Evolutionary conservation across 2,329 filamentous ascomycete species (phyloP), one percentile per base, ranked within the genome.

Genomic region (Alternaria incomplexa): DNA sequence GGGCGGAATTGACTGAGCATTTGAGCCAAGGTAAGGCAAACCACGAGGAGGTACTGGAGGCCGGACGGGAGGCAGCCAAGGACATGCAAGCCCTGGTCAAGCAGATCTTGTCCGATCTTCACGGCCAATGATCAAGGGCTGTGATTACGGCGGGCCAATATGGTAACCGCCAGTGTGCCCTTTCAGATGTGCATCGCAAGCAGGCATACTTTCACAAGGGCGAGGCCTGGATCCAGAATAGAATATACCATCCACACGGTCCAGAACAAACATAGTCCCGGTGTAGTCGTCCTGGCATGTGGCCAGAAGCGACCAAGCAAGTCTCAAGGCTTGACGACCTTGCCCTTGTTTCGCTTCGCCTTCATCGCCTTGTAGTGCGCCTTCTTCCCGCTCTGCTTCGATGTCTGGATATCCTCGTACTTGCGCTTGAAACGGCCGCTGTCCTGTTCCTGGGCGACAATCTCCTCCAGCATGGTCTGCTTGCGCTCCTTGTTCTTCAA

Each of bases 401-500:
- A 86, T 54, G 85, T 85, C 78, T 97, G 93, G 53, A 98, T 93
- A 61, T 95, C 90, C 60, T 88, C 86, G 80, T 97, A 98, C 81
- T 97, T 97, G 74, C 85, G 87, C 84, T 92, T 93, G 83, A 97
- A 96, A 71, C 92, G 91, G 63, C 86, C 85, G 47, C 84, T 89
- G 63, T 86, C 80, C 55, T 87, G 83, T 78, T 93, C 90, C 46
- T 86, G 83, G 23, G 89, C 87, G 71, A 97, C 83, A 4, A 96
- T 87, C 77, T 97, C 93, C 67, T 97, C 93, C 2, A 96, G 88
- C 60, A 99, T 89, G 0, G 91, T 97, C 73, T 87, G 87, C 83
- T 96, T 96, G 70, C 93, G 88, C 71, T 98, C 92, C 81, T 93
- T 96, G 79, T 93, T 95, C 60, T 90, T 89, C 64, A 98, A 85